Percentiles rank a stretch among this genome's conserved stretches.
These are phyloP conservation scores for Coniophora puteana DNA, from an alignment of 1,284 basidiomycete genomes.

Conservation along the genomic window DNA sequence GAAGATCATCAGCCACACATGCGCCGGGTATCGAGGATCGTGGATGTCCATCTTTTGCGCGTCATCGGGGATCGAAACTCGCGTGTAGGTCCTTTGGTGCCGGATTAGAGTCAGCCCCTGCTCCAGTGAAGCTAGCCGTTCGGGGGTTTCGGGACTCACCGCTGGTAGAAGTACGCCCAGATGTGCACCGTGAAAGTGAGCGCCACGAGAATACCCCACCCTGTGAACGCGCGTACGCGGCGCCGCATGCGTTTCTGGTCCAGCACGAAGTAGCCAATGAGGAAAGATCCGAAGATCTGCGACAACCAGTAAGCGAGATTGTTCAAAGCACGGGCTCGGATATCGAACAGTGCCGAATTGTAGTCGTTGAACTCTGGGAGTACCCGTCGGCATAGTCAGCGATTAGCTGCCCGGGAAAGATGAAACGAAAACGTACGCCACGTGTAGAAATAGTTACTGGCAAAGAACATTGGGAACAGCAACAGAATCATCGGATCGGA, in stretches of 20 bases:
- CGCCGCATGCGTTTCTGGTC: slow-evolving; percentile 36
- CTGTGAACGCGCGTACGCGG: slow-evolving; percentile 40
- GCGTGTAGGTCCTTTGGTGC: slow-evolving; percentile 40
- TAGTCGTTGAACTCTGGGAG: slow-evolving; percentile 45
- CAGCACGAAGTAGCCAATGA: slow-evolving; percentile 37
- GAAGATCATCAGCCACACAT: slow-evolving; percentile 37
- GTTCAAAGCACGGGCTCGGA: slow-evolving; percentile 37
- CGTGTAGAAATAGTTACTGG: slow-evolving; percentile 73
- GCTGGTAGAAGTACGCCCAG: slow-evolving; percentile 46
- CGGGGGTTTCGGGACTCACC: too few species aligned
- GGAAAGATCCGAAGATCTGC: slow-evolving; percentile 35
- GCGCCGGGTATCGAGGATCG: slow-evolving; percentile 33
- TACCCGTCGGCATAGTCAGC: slow-evolving; percentile 3
- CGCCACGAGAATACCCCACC: slow-evolving; percentile 36
- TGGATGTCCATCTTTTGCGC: slow-evolving; percentile 37
- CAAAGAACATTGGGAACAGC: slow-evolving; percentile 68
- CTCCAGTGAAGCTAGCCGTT: slow-evolving; percentile 25
- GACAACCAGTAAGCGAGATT: slow-evolving; percentile 35
- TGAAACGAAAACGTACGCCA: slow-evolving; percentile 24
- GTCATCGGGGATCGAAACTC: slow-evolving; percentile 32
- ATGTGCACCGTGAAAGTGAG: slow-evolving; percentile 45
- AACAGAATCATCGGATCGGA: slow-evolving; percentile 57
- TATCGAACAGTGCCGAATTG: slow-evolving; percentile 49
- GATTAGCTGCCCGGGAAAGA: not conserved
- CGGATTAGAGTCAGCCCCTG: too few species aligned